Conservation (phyloP, 305 asterid genomes). For the Solanum chacoense region DNA sequence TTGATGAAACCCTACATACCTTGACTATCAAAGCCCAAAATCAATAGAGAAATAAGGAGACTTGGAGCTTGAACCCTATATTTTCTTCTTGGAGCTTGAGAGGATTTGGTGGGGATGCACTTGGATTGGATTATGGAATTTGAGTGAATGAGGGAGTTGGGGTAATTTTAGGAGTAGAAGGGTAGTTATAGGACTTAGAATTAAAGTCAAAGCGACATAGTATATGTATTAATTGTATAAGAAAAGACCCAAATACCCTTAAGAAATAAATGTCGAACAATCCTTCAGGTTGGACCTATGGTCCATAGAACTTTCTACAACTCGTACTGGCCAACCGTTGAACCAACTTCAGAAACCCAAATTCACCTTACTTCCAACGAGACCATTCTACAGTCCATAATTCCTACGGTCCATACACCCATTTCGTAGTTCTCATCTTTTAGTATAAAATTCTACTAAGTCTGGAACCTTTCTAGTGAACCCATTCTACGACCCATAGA, state of each 20-base stretch:
- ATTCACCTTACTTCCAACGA: neutral
- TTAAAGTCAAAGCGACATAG: neutral
- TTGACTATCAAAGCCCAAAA: no score
- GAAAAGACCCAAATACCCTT: neutral
- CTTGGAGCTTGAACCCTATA: neutral
- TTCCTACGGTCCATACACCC: neutral
- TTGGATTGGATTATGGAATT: neutral
- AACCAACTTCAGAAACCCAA: neutral
- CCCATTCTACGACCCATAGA: neutral
- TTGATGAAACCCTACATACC: no score
- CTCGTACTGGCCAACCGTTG: neutral
- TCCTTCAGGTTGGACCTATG: neutral
- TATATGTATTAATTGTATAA: no score
- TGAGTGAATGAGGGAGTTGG: neutral
- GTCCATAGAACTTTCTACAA: neutral
- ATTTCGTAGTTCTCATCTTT: neutral
- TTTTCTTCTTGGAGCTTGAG: neutral
- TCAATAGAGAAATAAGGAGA: neutral
- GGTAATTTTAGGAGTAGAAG: neutral
- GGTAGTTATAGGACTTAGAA: neutral
- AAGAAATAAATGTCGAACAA: neutral
- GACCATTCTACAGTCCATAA: neutral
- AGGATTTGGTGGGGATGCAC: neutral
- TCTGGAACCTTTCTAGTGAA: neutral
- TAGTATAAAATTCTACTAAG: neutral